Conservation (phyloP, 2,329 filamentous ascomycete species). For the Cladophialophora immunda region DNA sequence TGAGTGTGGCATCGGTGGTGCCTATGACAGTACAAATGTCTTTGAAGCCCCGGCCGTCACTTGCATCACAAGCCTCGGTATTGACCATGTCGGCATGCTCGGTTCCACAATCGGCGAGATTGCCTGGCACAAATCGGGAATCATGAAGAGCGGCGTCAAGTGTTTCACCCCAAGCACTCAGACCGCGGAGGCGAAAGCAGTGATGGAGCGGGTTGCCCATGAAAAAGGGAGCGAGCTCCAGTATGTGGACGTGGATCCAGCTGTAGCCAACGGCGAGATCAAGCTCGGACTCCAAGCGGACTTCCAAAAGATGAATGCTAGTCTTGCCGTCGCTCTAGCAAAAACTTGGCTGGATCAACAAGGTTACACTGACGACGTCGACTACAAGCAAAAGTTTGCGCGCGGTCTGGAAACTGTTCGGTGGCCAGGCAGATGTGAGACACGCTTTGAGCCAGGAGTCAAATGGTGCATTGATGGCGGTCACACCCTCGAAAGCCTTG, state of each 20-base stretch:
- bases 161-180: constrained; percentile 70
- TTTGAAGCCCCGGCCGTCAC: constrained; percentile 74
- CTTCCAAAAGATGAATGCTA: constrained; percentile 71
- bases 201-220: constrained; percentile 63
- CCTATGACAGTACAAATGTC: constrained; percentile 92
- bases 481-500: constrained; percentile 85
- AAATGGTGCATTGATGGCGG: constrained; percentile 88
- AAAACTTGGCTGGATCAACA: constrained; percentile 50
- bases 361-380: constrained; percentile 43
- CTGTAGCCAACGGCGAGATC: constrained; percentile 54
- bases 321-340: constrained; percentile 63
- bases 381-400: constrained; percentile 57
- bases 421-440: constrained; percentile 81
- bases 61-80: constrained; percentile 80
- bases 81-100: constrained; percentile 84
- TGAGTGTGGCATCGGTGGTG: constrained; percentile 93
- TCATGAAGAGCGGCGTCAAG: constrained; percentile 74
- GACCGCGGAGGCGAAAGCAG: constrained; percentile 59
- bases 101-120: constrained; percentile 82
- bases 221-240: constrained; percentile 60
- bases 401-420: constrained; percentile 72
- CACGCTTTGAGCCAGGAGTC: constrained; percentile 64
- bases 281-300: constrained; percentile 68
- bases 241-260: constrained; percentile 54
- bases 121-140: constrained; percentile 90